These are phyloP conservation scores for Conoideocrella luteorostrata DNA, from an alignment of 2,329 filamentous ascomycete genomes.

Conservation along the genomic window DNA sequence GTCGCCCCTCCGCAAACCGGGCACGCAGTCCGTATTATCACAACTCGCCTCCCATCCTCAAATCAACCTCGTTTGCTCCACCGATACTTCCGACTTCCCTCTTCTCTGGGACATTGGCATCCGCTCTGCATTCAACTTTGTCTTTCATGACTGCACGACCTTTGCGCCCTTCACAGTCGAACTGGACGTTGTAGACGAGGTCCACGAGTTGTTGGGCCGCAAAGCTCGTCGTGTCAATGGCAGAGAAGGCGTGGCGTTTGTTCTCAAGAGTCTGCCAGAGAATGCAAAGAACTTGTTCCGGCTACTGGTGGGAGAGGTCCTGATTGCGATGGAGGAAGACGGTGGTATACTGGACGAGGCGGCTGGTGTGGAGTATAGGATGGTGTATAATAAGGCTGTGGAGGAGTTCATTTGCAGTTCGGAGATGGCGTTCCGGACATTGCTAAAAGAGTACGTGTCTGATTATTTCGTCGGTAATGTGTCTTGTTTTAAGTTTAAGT, in stretches of 20 bases:
- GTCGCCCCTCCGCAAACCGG: conserved; percentile 62
- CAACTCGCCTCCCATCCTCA: conserved; percentile 67
- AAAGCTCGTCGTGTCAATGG: conserved; percentile 75
- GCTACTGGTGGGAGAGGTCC: conserved; percentile 75
- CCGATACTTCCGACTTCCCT: conserved; percentile 81
- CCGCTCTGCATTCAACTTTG: conserved; percentile 75
- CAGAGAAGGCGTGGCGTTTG: conserved; percentile 85
- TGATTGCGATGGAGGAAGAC: conserved; percentile 63
- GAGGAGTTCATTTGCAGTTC: conserved; percentile 97
- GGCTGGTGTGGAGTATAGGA: conserved; percentile 78
- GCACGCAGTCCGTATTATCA: conserved; percentile 66
- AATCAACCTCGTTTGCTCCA: conserved; percentile 70
- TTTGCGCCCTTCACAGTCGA: conserved; percentile 69
- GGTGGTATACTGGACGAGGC: conserved; percentile 36
- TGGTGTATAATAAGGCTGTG: conserved; percentile 89
- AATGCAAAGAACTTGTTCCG: conserved; percentile 86
- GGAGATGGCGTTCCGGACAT: conserved; percentile 88
- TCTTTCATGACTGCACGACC: conserved; percentile 92
- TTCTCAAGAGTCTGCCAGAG: conserved; percentile 82
- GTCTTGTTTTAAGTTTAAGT: conserved; percentile 1
- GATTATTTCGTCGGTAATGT: not conserved
- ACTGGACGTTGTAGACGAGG: conserved; percentile 80
- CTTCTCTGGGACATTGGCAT: conserved; percentile 84
- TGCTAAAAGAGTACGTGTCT: conserved; percentile 75
- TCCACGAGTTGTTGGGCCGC: conserved; percentile 79